Percentiles rank a stretch among this genome's conserved stretches.
Conservation (phyloP, 1,139 yeast species). For the Scheffersomyces illinoinensis region DNA sequence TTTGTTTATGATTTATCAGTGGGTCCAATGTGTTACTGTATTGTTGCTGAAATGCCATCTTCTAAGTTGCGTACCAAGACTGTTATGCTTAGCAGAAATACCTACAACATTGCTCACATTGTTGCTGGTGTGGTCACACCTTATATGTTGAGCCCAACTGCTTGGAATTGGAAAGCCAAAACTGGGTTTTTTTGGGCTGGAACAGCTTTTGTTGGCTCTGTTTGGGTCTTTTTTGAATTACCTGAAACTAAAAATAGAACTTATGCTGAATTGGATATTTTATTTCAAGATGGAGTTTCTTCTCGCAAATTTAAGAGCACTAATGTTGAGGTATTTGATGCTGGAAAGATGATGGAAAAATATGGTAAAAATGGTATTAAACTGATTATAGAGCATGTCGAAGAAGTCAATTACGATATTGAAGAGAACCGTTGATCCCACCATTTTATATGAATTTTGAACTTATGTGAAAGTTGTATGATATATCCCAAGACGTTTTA, state of each 20-base stretch:
- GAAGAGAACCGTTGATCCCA: conserved; percentile 2
- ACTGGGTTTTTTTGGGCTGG: conserved; percentile 62
- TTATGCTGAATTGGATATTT: conserved; percentile 57
- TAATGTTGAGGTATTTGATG: conserved; percentile 25
- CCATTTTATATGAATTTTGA: too few relatives aligned
- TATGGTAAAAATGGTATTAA: conserved; percentile 37
- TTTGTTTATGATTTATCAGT: conserved; percentile 53
- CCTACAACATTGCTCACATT: conserved; percentile 46
- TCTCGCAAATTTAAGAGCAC: conserved; percentile 45
- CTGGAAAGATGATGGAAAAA: conserved; percentile 32
- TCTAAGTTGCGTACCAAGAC: conserved; percentile 56
- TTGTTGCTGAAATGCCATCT: conserved; percentile 60
- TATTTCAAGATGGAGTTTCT: conserved; percentile 44
- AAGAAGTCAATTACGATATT: neutral
- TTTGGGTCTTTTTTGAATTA: conserved; percentile 54
- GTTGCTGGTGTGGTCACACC: conserved; percentile 50
- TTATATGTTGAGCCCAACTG: conserved; percentile 62
- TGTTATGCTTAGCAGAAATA: conserved; percentile 54
- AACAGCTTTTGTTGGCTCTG: conserved; percentile 34
- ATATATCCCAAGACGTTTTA: too few relatives aligned
- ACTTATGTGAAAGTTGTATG: too few relatives aligned
- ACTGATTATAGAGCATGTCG: conserved; percentile 21
- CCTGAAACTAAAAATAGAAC: conserved; percentile 63
- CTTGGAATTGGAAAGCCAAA: conserved; percentile 61
- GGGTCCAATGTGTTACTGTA: conserved; percentile 60